These are phyloP conservation scores for Cytospora leucostoma DNA, from an alignment of 2,329 filamentous ascomycete species.

Conservation along the genomic window DNA sequence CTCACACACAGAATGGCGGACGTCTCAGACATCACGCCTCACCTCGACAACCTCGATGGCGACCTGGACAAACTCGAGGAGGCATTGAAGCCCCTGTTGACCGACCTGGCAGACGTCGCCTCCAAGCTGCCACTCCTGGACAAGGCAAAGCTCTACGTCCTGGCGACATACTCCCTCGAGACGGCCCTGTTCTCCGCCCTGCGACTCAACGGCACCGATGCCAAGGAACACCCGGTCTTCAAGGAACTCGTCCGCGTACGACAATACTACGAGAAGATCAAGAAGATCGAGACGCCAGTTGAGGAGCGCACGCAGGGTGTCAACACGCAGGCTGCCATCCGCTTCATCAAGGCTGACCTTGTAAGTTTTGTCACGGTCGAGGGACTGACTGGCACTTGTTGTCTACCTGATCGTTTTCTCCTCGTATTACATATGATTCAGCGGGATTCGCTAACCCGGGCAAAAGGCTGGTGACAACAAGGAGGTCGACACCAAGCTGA, in stretches of 20 bases:
- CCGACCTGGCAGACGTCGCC: slow-evolving; percentile 65
- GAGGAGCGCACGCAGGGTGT: slow-evolving; percentile 55
- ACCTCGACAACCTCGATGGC: slow-evolving; percentile 73
- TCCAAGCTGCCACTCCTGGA: slow-evolving; percentile 87
- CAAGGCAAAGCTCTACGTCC: slow-evolving; percentile 90
- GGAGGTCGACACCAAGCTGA: slow-evolving; percentile 52
- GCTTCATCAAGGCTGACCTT: slow-evolving; percentile 81
- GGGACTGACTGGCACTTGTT: not conserved
- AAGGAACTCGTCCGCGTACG: slow-evolving; percentile 82
- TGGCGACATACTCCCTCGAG: slow-evolving; percentile 85
- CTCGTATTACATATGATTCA: not conserved
- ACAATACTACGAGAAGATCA: slow-evolving; percentile 92
- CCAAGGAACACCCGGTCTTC: slow-evolving; percentile 83
- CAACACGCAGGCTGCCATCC: slow-evolving; percentile 75
- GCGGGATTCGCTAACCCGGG: slow-evolving; percentile 11
- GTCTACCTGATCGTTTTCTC: not conserved
- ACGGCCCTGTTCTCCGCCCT: slow-evolving; percentile 85
- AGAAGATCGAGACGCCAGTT: slow-evolving; percentile 67
- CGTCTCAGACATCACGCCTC: slow-evolving; percentile 59
- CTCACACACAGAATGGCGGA: slow-evolving; percentile 42
- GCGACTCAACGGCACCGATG: slow-evolving; percentile 74
- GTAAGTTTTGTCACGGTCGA: slow-evolving; percentile 46
- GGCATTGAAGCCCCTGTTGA: slow-evolving; percentile 71
- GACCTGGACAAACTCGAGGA: slow-evolving; percentile 80
- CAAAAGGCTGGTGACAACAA: slow-evolving; percentile 51